Conservation (phyloP, 441 rosid genomes). For the Eugenia klotzschiana region DNA sequence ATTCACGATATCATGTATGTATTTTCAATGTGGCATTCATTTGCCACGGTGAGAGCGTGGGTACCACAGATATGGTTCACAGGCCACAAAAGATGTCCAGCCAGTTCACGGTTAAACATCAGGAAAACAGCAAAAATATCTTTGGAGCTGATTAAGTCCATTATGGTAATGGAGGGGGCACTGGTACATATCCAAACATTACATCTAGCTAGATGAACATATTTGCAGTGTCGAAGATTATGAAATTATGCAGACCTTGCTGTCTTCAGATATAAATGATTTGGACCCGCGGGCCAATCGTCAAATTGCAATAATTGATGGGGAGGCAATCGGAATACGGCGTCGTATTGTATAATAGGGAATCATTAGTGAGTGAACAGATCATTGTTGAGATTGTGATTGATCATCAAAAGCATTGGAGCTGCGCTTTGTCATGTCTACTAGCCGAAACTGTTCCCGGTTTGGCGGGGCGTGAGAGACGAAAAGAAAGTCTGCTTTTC, state of each 20-base stretch:
- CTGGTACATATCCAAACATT: neutral
- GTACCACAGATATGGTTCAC: neutral
- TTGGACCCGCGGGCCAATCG: neutral
- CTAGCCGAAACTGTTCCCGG: neutral
- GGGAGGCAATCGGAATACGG: neutral
- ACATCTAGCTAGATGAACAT: neutral
- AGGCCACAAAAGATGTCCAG: neutral
- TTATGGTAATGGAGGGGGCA: neutral
- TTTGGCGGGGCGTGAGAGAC: neutral
- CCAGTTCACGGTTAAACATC: neutral
- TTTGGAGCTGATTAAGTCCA: neutral
- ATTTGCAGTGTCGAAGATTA: neutral
- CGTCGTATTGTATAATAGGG: neutral
- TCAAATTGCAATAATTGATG: neutral
- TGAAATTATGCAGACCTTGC: neutral
- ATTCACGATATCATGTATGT: no score
- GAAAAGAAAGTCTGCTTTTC: neutral
- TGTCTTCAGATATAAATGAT: neutral
- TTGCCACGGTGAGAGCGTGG: neutral
- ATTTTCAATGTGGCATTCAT: neutral
- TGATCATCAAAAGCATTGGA: neutral
- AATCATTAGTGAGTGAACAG: neutral
- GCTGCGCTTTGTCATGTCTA: neutral
- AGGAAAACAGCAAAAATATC: neutral
- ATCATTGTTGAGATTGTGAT: neutral